These are phyloP conservation scores for Quercus lobata DNA, from an alignment of 331 rosid species.

Conservation along the genomic window DNA sequence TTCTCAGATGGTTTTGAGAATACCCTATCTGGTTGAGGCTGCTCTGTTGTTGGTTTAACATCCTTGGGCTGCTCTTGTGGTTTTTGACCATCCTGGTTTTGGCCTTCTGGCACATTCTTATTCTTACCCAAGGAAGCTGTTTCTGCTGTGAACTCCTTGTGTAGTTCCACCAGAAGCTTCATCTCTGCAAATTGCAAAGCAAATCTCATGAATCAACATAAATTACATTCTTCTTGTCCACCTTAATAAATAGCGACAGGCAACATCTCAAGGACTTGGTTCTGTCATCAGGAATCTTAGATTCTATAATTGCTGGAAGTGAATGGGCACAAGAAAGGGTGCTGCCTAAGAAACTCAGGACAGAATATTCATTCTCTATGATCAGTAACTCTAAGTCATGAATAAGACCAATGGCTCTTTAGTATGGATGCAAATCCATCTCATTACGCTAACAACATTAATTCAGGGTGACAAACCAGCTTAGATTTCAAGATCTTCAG, in stretches of 20 bases:
- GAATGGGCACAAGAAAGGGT: background rate
- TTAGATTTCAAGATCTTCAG: background rate
- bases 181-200: slow-evolving; percentile 47
- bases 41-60: slow-evolving; percentile 4
- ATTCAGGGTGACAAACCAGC: background rate
- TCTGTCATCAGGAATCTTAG: background rate
- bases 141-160: slow-evolving; percentile 28
- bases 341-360: background rate
- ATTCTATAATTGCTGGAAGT: background rate
- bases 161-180: slow-evolving; percentile 42
- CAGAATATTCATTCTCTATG: background rate
- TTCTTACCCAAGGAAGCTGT: slow-evolving; percentile 15
- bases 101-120: slow-evolving; percentile 14
- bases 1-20: slow-evolving; percentile 28
- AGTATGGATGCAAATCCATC: background rate
- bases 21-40: slow-evolving; percentile 19
- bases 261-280: background rate
- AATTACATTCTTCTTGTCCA: background rate
- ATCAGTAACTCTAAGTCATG: background rate
- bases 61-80: slow-evolving; percentile 15
- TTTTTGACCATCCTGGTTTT: slow-evolving; percentile 18
- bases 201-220: slow-evolving; percentile 9
- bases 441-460: background rate
- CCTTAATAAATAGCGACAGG: background rate
- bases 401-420: background rate